Evolutionary conservation across 495 filamentous ascomycete species (phyloP), one percentile per base, ranked within the genome.

Genomic region (Lentithecium fluviatile): DNA sequence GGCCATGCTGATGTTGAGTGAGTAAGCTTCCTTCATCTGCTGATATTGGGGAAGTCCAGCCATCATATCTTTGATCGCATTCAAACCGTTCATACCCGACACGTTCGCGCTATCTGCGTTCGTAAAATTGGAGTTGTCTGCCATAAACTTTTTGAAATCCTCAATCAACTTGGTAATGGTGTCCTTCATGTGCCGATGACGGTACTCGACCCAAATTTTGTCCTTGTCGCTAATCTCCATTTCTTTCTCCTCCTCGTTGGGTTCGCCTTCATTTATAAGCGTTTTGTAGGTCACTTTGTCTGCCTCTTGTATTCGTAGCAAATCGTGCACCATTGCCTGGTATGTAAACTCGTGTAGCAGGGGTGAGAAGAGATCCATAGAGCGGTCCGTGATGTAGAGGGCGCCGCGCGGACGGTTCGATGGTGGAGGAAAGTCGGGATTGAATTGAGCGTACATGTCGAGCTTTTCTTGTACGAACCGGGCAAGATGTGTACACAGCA

Each of bases 121-220:
- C 5, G 90, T 88, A 66, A 97, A 96, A 66, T 97, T 90, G n/a
- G 95, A 90, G 65, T 98, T 95, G 20, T 93, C 86, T 13, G 85
- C 84, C 70, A 95, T 79, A 74, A 98, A 98, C 58, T 84, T 90
- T 59, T 91, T 82, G 63, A 98, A 98, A 67, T 98, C 95, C 37
- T 84, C 80, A 78, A 92, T 94, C 55, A 98, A 76, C 73, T 90
- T 95, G 60, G 89, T 91, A 64, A 97, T 90, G 10, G 95, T 93
- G 71, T 97, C 94, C 71, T 94, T 95, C 95, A 98, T 98, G 70
- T 97, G 94, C 56, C 86, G 79, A 73, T 98, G 94, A 47, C 95
- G 81, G 63, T 96, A 95, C 53, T 89, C 86, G 15, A 95, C 84
- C 94, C 94, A 98, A 26, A 98, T 85, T 63, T 84, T 87, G 71